phyloP scores from a whole-genome alignment of 2,329 filamentous ascomycete species.

The Didymella lethalis region DNA sequence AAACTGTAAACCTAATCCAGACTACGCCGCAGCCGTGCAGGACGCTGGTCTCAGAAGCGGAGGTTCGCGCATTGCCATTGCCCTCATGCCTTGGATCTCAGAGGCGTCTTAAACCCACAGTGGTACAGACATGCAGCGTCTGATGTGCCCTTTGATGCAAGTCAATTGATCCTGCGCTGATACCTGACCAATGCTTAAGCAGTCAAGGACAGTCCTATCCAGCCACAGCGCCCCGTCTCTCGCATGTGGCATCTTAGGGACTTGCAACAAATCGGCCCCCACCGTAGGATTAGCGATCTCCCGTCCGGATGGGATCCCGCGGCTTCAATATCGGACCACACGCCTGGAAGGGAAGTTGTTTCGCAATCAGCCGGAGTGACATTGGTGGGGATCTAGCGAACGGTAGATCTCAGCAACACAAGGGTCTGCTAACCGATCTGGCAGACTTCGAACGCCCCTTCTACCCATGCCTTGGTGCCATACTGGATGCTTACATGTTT shows the following conservation, averaged over 20 bases:
- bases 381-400: conserved; percentile 10
- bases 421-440: not conserved
- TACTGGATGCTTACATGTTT: not conserved
- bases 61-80: conserved; percentile 1
- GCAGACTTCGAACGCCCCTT: not conserved
- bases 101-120: not conserved
- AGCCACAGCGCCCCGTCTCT: conserved; percentile 1
- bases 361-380: conserved; percentile 17
- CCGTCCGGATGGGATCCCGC: conserved; percentile 25
- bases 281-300: conserved; percentile 23
- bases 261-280: conserved; percentile 12
- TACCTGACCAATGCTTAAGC: not conserved
- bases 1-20: not conserved
- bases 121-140: conserved; percentile 1
- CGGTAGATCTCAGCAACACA: conserved; percentile 5
- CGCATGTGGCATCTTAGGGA: conserved; percentile 11
- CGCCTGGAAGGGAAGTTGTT: conserved; percentile 15
- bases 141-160: conserved; percentile 1
- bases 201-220: not conserved
- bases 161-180: not conserved
- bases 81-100: not conserved
- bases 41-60: not conserved
- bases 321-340: conserved; percentile 21
- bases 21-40: conserved; percentile 5
- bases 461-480: not conserved